Conservation (phyloP, 1,284 basidiomycete genomes). For the Heterobasidion parviporum region DNA sequence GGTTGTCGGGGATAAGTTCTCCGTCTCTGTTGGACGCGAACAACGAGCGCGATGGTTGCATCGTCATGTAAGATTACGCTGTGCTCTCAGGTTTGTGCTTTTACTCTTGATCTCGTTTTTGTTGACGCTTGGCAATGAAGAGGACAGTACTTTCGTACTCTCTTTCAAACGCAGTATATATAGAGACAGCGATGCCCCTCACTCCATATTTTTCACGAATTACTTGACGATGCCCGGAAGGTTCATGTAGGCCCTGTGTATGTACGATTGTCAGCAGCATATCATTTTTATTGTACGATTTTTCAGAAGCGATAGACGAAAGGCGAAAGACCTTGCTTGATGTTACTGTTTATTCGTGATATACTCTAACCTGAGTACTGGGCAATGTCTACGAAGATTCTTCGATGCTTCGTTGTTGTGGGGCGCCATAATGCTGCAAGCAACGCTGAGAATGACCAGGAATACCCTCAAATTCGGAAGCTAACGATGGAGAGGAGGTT, state of each 20-base stretch:
- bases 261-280: background rate
- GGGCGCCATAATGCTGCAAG: no score
- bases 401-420: no score
- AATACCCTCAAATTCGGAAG: no score
- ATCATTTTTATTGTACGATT: background rate
- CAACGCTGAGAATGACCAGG: no score
- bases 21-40: slow-evolving; percentile 22
- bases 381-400: no score
- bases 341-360: no score
- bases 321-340: no score
- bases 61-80: slow-evolving; percentile 28
- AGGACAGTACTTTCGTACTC: background rate
- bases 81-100: background rate
- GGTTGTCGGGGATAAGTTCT: slow-evolving; percentile 23
- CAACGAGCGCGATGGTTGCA: slow-evolving; percentile 32
- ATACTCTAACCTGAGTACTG: no score
- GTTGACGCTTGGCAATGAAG: background rate
- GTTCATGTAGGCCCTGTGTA: background rate
- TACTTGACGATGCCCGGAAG: background rate
- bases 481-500: no score
- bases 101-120: background rate
- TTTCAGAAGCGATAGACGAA: no score
- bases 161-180: background rate
- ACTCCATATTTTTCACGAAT: background rate
- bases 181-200: no score